Evolutionary conservation across 2,329 filamentous ascomycete species (phyloP).

Genomic region (Alternaria sp.): DNA sequence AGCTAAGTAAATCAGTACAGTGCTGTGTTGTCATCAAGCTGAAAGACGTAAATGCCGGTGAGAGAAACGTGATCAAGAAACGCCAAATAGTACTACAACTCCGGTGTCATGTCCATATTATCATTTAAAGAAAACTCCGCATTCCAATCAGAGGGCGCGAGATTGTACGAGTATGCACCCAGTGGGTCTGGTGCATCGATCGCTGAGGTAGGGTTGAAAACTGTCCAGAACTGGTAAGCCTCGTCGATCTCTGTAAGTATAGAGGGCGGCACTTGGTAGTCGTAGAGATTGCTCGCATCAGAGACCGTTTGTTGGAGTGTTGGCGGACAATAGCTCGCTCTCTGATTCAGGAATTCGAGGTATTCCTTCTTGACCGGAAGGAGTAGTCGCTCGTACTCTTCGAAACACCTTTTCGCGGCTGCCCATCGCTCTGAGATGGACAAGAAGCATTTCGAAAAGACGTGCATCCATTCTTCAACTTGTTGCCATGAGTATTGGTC

Average conservation of each 20-base stretch:
- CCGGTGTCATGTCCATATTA: slow-evolving; percentile 23
- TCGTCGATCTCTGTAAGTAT: slow-evolving; percentile 30
- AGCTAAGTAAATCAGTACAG: background rate
- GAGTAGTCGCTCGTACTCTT: slow-evolving; percentile 43
- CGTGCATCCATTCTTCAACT: slow-evolving; percentile 39
- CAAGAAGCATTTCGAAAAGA: slow-evolving; percentile 41
- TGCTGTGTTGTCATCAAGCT: background rate
- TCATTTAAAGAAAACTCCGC: slow-evolving; percentile 40
- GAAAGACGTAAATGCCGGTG: background rate
- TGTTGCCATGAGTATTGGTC: slow-evolving; percentile 30
- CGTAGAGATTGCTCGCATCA: slow-evolving; percentile 17
- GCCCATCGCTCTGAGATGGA: slow-evolving; percentile 46
- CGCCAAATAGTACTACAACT: slow-evolving; percentile 2
- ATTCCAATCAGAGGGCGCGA: slow-evolving; percentile 41
- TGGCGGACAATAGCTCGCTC: slow-evolving; percentile 25
- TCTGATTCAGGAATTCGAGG: slow-evolving; percentile 39
- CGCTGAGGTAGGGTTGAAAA: slow-evolving; percentile 39
- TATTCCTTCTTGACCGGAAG: slow-evolving; percentile 43
- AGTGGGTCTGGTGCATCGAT: slow-evolving; percentile 28
- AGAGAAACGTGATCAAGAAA: background rate
- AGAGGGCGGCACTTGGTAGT: slow-evolving; percentile 14
- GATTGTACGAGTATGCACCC: slow-evolving; percentile 27
- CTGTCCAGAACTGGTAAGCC: slow-evolving; percentile 34
- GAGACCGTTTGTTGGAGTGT: slow-evolving; percentile 7
- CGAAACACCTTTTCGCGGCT: slow-evolving; percentile 40